Evolutionary conservation across 1,284 basidiomycete genomes (phyloP).

Genomic region (Pyrrhoderma noxium): DNA sequence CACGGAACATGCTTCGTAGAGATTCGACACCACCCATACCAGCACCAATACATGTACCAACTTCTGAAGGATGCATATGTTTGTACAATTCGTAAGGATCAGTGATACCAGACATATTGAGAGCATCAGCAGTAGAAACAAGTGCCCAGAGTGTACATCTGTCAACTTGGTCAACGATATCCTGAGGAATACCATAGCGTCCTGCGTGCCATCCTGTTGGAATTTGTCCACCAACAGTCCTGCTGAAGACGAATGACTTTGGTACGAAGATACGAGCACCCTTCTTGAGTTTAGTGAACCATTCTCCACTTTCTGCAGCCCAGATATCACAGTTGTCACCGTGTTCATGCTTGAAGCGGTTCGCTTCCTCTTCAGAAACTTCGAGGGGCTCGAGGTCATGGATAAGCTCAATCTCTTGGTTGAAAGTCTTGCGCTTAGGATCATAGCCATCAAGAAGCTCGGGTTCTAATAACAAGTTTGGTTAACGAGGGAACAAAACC

Average conservation of each 20-base stretch:
- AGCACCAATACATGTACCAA: conserved; percentile 87
- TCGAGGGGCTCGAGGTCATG: conserved; percentile 97
- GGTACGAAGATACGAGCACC: conserved; percentile 91
- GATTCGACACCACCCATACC: conserved; percentile 96
- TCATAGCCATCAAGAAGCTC: conserved; percentile 97
- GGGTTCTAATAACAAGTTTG: conserved; percentile 57
- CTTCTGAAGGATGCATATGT: conserved; percentile 92
- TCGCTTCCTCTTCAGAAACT: conserved; percentile 83
- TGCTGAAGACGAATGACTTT: conserved; percentile 93
- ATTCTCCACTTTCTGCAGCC: conserved; percentile 85
- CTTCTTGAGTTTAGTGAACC: conserved; percentile 98
- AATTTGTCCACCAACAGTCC: conserved; percentile 91
- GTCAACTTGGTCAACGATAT: conserved; percentile 93
- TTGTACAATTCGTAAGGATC: conserved; percentile 98
- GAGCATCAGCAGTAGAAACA: conserved; percentile 88
- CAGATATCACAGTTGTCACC: conserved; percentile 95
- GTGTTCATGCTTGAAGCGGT: conserved; percentile 95
- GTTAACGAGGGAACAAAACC: conserved; percentile 6
- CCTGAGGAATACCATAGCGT: conserved; percentile 96
- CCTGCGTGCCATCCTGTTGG: conserved; percentile 96
- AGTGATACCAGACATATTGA: conserved; percentile 95
- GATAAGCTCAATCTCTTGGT: conserved; percentile 93
- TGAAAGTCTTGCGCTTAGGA: conserved; percentile 94
- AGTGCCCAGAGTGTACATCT: conserved; percentile 96
- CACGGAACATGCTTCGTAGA: conserved; percentile 95